A percentile compares a stretch with the other conserved stretches of the same genome.
These are phyloP conservation scores for Plantago elongata DNA, from an alignment of 257 asterid species.

Conservation along the genomic window DNA sequence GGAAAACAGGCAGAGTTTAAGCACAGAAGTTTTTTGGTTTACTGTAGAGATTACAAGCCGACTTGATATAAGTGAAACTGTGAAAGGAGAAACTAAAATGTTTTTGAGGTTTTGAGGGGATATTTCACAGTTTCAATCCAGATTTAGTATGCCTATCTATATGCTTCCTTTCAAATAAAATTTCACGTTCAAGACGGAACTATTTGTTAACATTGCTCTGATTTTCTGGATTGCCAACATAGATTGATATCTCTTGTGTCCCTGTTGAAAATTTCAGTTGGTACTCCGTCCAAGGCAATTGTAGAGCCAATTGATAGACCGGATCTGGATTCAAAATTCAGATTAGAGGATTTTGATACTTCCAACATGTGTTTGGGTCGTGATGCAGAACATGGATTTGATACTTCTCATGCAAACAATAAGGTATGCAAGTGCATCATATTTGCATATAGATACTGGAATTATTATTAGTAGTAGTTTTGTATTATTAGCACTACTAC, in stretches of 20 bases:
- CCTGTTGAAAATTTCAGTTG: conserved; percentile 44
- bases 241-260: conserved; percentile 21
- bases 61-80: no score
- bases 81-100: no score
- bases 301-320: conserved; percentile 46
- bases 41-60: no score
- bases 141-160: neutral
- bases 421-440: conserved; percentile 36
- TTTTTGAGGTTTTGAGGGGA: no score
- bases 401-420: conserved; percentile 23
- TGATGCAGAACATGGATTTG: conserved; percentile 29
- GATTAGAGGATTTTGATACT: conserved; percentile 44
- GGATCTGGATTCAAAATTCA: conserved; percentile 52
- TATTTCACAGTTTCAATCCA: no score
- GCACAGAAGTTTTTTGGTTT: no score
- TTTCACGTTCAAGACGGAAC: neutral
- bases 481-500: no score
- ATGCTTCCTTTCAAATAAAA: neutral
- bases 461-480: no score
- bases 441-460: no score
- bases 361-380: conserved; percentile 36
- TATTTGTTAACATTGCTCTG: conserved; percentile 4
- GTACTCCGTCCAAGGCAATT: conserved; percentile 36
- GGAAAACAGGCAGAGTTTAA: no score
- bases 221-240: conserved; percentile 16